Conservation (phyloP, 2,329 filamentous ascomycete genomes). For the Neospermospora avenae region DNA sequence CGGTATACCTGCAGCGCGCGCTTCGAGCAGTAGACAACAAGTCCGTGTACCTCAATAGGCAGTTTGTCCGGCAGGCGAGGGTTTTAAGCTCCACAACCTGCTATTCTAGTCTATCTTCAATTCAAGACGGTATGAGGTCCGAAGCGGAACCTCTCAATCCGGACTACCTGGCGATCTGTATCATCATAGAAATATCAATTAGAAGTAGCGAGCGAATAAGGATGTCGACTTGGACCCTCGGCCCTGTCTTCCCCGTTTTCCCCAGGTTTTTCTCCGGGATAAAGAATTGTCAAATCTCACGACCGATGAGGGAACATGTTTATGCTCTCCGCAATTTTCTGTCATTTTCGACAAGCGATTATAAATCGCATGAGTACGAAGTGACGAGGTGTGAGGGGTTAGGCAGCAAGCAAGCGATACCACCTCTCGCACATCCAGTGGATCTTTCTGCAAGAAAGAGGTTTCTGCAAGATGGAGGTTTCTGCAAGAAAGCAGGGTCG, state of each 20-base stretch:
- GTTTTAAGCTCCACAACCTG: neutral
- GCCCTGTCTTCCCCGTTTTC: neutral
- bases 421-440: neutral
- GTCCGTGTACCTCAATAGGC: neutral
- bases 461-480: too few relatives aligned
- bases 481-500: slow-evolving; percentile 4
- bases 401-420: neutral
- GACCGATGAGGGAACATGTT: neutral
- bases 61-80: neutral
- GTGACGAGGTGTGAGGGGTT: neutral
- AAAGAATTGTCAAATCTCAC: neutral
- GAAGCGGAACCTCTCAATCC: too few relatives aligned
- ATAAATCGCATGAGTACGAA: neutral
- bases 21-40: neutral
- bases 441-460: neutral
- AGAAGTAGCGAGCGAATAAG: neutral
- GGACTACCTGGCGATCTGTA: too few relatives aligned
- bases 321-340: neutral
- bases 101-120: neutral
- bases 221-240: neutral
- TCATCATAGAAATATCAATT: too few relatives aligned
- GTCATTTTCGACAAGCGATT: neutral
- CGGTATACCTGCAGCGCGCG: neutral
- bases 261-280: neutral
- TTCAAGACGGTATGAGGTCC: too few relatives aligned